Evolutionary conservation across 495 filamentous ascomycete species (phyloP).

Genomic region (Staphylotrichum longicolle): DNA sequence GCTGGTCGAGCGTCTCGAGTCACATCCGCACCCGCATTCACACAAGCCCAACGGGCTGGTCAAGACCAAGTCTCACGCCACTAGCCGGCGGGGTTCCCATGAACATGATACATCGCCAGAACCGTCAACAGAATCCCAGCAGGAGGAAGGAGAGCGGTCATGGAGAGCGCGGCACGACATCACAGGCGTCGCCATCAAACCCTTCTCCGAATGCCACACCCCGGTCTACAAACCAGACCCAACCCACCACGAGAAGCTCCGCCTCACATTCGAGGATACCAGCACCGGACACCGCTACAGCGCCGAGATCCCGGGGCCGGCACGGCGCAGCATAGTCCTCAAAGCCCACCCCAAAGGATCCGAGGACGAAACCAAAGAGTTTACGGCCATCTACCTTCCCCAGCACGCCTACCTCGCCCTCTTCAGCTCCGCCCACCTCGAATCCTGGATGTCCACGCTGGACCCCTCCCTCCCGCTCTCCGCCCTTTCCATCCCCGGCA

Average conservation of each 20-base stretch:
- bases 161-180: slow-evolving; percentile 35
- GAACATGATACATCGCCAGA: slow-evolving; percentile 30
- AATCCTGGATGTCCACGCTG: slow-evolving; percentile 78
- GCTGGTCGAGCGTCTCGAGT: slow-evolving; percentile 67
- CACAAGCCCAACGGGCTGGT: slow-evolving; percentile 38
- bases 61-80: slow-evolving; percentile 55
- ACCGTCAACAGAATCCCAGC: slow-evolving; percentile 22
- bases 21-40: slow-evolving; percentile 16
- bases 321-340: slow-evolving; percentile 37
- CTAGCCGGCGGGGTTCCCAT: slow-evolving; percentile 27
- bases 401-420: slow-evolving; percentile 66
- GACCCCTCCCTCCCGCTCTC: slow-evolving; percentile 67
- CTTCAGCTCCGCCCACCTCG: slow-evolving; percentile 67
- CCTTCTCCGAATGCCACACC: slow-evolving; percentile 39
- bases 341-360: slow-evolving; percentile 20
- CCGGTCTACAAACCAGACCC: slow-evolving; percentile 38
- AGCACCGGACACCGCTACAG: slow-evolving; percentile 37
- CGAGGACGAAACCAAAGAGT: slow-evolving; percentile 40
- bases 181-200: slow-evolving; percentile 32
- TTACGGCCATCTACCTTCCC: slow-evolving; percentile 71
- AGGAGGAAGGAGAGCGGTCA: slow-evolving; percentile 14
- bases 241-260: slow-evolving; percentile 38
- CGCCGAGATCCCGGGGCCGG: slow-evolving; percentile 39
- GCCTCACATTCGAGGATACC: slow-evolving; percentile 46
- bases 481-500: slow-evolving; percentile 86